Evolutionary conservation across 768 basidiomycete genomes (phyloP).

Genomic region (Tylopilus vinaceipallidus): DNA sequence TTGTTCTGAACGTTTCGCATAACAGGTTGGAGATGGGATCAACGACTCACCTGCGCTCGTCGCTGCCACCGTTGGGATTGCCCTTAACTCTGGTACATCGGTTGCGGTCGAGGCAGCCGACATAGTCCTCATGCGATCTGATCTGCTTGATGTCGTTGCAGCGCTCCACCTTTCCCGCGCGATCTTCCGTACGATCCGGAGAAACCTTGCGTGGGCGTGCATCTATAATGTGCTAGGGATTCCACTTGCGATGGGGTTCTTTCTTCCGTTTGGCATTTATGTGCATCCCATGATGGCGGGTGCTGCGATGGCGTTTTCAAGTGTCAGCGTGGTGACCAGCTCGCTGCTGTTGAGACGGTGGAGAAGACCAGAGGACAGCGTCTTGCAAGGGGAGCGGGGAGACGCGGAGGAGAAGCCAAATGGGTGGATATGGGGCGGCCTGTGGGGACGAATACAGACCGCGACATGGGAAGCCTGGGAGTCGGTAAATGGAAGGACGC

Average conservation of each 20-base stretch:
- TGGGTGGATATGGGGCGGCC: slow-evolving; percentile 1
- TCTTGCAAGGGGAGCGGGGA: slow-evolving; percentile 62
- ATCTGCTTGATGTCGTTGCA: slow-evolving; percentile 95
- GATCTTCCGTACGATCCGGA: slow-evolving; percentile 87
- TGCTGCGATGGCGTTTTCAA: slow-evolving; percentile 98
- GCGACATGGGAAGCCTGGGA: slow-evolving; percentile 50
- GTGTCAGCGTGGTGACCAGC: slow-evolving; percentile 91
- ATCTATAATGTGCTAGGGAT: slow-evolving; percentile 92
- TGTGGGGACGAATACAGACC: slow-evolving; percentile 40
- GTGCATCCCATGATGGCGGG: slow-evolving; percentile 98
- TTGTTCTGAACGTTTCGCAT: neutral
- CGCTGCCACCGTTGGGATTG: slow-evolving; percentile 94
- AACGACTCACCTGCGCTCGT: slow-evolving; percentile 98
- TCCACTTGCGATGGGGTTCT: slow-evolving; percentile 95
- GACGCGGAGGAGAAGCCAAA: slow-evolving; percentile 32
- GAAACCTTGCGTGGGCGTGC: slow-evolving; percentile 96
- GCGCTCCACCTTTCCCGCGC: slow-evolving; percentile 85
- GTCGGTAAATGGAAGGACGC: slow-evolving; percentile 40
- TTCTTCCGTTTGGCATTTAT: slow-evolving; percentile 88
- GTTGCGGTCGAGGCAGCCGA: slow-evolving; percentile 99
- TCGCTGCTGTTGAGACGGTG: slow-evolving; percentile 86
- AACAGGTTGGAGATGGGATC: slow-evolving; percentile 95
- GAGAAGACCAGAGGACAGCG: slow-evolving; percentile 64
- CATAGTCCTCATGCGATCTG: slow-evolving; percentile 95
- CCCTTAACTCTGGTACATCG: slow-evolving; percentile 92